Conservation (phyloP, 306 rosid species). For the Bauhinia variegata region DNA sequence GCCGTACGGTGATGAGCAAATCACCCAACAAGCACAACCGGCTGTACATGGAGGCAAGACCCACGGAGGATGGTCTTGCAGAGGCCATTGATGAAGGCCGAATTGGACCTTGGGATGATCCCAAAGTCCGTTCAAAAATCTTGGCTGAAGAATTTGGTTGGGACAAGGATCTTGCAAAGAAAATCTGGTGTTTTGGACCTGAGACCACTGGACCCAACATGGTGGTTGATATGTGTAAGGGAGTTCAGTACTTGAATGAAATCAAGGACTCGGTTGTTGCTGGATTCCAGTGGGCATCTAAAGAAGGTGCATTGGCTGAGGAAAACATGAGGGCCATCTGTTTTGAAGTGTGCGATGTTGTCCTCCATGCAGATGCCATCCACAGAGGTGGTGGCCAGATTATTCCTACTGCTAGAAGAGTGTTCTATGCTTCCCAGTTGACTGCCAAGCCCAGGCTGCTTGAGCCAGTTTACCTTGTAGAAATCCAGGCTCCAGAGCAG, state of each 20-base stretch:
- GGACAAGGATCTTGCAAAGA: conserved; percentile 60
- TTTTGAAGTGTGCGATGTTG: conserved; percentile 55
- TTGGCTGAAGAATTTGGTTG: conserved; percentile 53
- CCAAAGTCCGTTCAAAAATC: conserved; percentile 48
- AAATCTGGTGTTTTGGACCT: conserved; percentile 63
- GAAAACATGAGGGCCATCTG: conserved; percentile 57
- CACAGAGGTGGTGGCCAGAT: conserved; percentile 60
- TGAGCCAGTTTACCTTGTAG: conserved; percentile 55
- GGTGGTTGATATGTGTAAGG: conserved; percentile 65
- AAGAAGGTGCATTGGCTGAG: conserved; percentile 57
- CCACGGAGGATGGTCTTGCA: conserved; percentile 48
- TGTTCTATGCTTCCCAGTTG: conserved; percentile 47
- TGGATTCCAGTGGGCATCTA: conserved; percentile 56
- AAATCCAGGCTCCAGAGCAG: conserved; percentile 57
- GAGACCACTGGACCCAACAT: conserved; percentile 57
- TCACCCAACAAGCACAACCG: conserved; percentile 69
- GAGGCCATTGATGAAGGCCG: conserved; percentile 58
- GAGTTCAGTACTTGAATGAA: conserved; percentile 57
- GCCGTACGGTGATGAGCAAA: conserved; percentile 64
- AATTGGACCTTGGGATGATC: conserved; percentile 60
- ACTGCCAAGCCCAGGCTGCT: conserved; percentile 58
- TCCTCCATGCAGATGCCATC: conserved; percentile 55
- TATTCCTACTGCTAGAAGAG: conserved; percentile 57
- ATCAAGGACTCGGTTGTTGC: conserved; percentile 56
- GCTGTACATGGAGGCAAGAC: conserved; percentile 55